A percentile compares a stretch with the other conserved stretches of the same genome.
phyloP scores from a whole-genome alignment of 495 filamentous ascomycete species.

The Stereocaulon alpinum region DNA sequence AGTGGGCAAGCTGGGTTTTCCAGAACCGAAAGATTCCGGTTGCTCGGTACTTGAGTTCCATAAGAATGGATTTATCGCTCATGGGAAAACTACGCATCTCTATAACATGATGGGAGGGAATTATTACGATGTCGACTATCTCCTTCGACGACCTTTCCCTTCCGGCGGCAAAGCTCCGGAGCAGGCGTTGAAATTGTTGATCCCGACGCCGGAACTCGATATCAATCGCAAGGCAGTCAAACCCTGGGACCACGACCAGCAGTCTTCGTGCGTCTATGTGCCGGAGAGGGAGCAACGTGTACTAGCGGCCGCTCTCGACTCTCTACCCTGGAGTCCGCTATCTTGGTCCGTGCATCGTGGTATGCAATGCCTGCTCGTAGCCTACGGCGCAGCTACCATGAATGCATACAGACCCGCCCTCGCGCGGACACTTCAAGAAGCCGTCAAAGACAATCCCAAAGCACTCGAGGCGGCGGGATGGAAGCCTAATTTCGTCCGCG shows the following conservation, averaged over 20 bases:
- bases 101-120: conserved; percentile 31
- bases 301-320: conserved; percentile 23
- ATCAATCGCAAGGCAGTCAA: conserved; percentile 2
- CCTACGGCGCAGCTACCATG: conserved; percentile 26
- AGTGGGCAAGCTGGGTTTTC: conserved; percentile 23
- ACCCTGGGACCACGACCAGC: not conserved
- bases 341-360: conserved; percentile 32
- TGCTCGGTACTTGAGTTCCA: conserved; percentile 21
- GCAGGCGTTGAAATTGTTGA: not conserved
- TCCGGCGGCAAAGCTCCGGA: not conserved
- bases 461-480: conserved; percentile 24
- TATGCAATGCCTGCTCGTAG: conserved; percentile 25
- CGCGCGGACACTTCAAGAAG: conserved; percentile 18
- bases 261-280: conserved; percentile 14
- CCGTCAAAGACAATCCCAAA: conserved; percentile 6
- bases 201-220: conserved; percentile 14
- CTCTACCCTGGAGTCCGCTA: conserved; percentile 27
- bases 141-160: conserved; percentile 5
- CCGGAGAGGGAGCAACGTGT: conserved; percentile 18
- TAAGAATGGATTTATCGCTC: not conserved
- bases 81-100: conserved; percentile 19
- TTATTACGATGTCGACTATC: conserved; percentile 25
- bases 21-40: conserved; percentile 24
- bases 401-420: conserved; percentile 21
- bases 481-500: conserved; percentile 23